phyloP scores from a whole-genome alignment of 805 yeast species.

The Starmerella riodocensis region DNA sequence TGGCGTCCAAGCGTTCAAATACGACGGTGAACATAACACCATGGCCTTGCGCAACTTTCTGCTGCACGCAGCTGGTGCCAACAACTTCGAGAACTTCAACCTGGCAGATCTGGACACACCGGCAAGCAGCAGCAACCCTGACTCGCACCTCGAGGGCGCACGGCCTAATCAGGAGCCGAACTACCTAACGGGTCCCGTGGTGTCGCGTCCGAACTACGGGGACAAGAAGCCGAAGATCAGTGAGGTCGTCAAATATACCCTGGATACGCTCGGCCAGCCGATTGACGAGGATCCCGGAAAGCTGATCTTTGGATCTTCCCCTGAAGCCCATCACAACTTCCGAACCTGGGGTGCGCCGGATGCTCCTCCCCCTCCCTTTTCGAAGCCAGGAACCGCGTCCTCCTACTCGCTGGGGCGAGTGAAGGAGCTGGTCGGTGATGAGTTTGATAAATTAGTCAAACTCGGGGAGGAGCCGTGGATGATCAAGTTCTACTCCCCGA shows the following conservation, averaged over 20 bases:
- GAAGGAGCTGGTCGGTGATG: conserved; percentile 21
- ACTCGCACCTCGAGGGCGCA: conserved; percentile 6
- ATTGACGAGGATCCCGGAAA: conserved; percentile 17
- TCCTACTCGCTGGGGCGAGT: conserved; percentile 27
- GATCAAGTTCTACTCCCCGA: conserved; percentile 31
- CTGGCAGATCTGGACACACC: conserved; percentile 4
- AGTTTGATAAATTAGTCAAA: conserved; percentile 23
- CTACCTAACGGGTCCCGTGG: conserved; percentile 10
- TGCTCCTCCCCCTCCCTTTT: conserved; percentile 17
- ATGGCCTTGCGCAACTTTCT: conserved; percentile 9
- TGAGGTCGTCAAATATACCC: conserved; percentile 18
- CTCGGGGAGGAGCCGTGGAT: conserved; percentile 29
- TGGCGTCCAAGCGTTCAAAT: conserved; percentile 10
- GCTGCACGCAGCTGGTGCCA: conserved; percentile 6
- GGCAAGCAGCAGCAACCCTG: conserved; percentile 4
- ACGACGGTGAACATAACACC: conserved; percentile 9
- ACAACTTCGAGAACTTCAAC: conserved; percentile 6
- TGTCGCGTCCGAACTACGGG: conserved; percentile 7
- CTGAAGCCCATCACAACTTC: conserved; percentile 18
- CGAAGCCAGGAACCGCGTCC: conserved; percentile 7
- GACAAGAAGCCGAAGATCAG: conserved; percentile 5
- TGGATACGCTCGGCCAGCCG: conserved; percentile 14
- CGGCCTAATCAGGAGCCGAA: conserved; percentile 13
- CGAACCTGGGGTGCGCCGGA: conserved; percentile 18
- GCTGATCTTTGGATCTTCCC: conserved; percentile 16